Percentiles rank a stretch among this genome's conserved stretches.
Conservation (phyloP, 2,329 filamentous ascomycete species). For the Cercospora janseana region DNA sequence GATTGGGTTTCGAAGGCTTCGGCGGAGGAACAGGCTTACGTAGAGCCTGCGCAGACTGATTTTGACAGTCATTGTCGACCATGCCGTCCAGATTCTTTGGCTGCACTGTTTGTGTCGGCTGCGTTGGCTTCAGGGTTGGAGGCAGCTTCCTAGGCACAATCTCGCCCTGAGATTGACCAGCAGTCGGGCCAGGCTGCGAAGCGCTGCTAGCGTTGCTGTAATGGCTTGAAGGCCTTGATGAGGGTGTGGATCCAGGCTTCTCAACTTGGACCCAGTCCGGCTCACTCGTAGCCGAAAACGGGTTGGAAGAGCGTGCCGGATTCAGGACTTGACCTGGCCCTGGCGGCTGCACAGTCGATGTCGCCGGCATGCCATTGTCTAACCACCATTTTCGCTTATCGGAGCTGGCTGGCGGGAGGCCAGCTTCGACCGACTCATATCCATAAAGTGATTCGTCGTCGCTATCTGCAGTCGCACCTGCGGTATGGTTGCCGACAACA, state of each 20-base stretch:
- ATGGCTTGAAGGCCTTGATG: constrained; percentile 24
- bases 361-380: constrained; percentile 66
- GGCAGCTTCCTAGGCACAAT: constrained; percentile 24
- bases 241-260: constrained; percentile 28
- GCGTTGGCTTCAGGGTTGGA: constrained; percentile 15
- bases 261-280: constrained; percentile 73
- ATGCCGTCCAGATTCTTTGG: constrained; percentile 15
- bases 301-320: constrained; percentile 72
- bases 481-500: constrained; percentile 63
- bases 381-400: constrained; percentile 66
- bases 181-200: neutral
- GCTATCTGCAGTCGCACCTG: constrained; percentile 60
- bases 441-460: constrained; percentile 77
- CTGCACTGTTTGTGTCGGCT: constrained; percentile 1
- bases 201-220: constrained; percentile 20
- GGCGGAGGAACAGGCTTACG: constrained; percentile 39
- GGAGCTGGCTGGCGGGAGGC: constrained; percentile 63
- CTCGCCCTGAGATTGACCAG: constrained; percentile 7
- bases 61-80: constrained; percentile 12
- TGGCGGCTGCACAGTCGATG: constrained; percentile 68
- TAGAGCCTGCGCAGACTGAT: constrained; percentile 29
- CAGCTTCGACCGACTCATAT: constrained; percentile 79
- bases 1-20: constrained; percentile 35
- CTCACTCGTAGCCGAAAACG: constrained; percentile 71
- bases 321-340: constrained; percentile 65